These are phyloP conservation scores for Cyclocybe cylindracea DNA, from an alignment of 768 basidiomycete species.

Conservation along the genomic window DNA sequence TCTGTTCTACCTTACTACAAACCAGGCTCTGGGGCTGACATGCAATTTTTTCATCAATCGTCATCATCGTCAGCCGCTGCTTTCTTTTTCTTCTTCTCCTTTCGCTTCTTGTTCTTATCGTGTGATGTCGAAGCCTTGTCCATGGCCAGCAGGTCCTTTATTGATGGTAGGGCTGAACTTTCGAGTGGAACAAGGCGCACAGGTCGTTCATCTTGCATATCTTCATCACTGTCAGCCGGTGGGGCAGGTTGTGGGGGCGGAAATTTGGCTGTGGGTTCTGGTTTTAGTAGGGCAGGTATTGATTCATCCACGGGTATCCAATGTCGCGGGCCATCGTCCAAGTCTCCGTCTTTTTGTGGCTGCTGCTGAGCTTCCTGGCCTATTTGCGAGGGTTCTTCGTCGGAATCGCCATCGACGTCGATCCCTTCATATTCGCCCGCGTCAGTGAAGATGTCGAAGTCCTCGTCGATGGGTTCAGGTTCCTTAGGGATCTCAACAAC, in stretches of 20 bases:
- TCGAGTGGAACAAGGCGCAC: conserved; percentile 71
- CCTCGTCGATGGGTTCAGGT: conserved; percentile 44
- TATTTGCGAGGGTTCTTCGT: conserved; percentile 26
- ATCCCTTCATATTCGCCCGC: conserved; percentile 83
- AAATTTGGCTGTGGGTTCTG: neutral
- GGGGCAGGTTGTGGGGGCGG: conserved; percentile 17
- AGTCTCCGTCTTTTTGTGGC: neutral
- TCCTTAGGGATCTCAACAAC: conserved; percentile 1
- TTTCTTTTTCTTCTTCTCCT: conserved; percentile 66
- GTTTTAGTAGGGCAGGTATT: conserved; percentile 13
- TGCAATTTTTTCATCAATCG: conserved; percentile 37
- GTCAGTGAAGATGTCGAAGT: conserved; percentile 86
- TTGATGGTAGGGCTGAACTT: conserved; percentile 82
- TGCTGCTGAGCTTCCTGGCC: neutral
- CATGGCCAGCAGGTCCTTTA: conserved; percentile 79
- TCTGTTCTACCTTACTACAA: conserved; percentile 35
- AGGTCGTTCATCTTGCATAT: conserved; percentile 43
- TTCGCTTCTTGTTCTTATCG: conserved; percentile 71
- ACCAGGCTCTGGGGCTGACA: no score
- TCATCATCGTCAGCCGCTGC: conserved; percentile 29
- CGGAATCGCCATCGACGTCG: conserved; percentile 54
- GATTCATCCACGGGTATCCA: conserved; percentile 51
- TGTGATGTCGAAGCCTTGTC: conserved; percentile 66
- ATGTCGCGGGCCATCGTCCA: conserved; percentile 23
- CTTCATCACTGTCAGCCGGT: conserved; percentile 33